Conservation (phyloP, 2,329 filamentous ascomycete genomes). For the Lecanicillium sp. region DNA sequence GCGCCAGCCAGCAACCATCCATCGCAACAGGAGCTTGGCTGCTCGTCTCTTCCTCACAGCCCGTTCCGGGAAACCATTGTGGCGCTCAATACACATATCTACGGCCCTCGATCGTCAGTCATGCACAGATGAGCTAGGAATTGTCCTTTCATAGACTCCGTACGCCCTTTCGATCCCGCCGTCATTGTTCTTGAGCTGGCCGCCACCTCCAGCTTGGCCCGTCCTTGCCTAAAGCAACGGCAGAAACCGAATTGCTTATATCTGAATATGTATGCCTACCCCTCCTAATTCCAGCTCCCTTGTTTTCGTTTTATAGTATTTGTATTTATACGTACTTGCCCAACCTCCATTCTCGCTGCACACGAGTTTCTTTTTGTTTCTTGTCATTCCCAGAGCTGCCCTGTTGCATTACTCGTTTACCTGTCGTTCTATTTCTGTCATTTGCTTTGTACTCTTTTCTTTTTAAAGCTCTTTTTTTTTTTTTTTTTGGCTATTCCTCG, state of each 20-base stretch:
- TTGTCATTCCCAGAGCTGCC: slow-evolving; percentile 29
- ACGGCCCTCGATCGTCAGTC: slow-evolving; percentile 1
- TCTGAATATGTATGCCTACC: slow-evolving; percentile 23
- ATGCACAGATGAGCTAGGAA: slow-evolving; percentile 11
- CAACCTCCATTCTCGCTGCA: background rate
- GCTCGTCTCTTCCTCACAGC: too few relatives aligned
- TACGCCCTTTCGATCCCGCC: slow-evolving; percentile 12
- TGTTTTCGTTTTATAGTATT: slow-evolving; percentile 1
- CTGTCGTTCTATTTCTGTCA: too few relatives aligned
- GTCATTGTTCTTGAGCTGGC: slow-evolving; percentile 24
- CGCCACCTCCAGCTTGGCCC: slow-evolving; percentile 27
- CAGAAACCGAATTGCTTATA: slow-evolving; percentile 7
- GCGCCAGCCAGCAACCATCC: too few relatives aligned
- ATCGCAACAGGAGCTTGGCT: too few relatives aligned
- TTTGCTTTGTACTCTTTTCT: too few relatives aligned
- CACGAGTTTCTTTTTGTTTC: background rate
- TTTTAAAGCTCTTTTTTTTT: too few relatives aligned
- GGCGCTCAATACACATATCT: too few relatives aligned
- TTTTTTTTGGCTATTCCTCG: too few relatives aligned
- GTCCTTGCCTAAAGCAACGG: background rate
- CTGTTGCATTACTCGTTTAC: slow-evolving; percentile 27
- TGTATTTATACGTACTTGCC: slow-evolving; percentile 1
- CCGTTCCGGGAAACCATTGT: too few relatives aligned
- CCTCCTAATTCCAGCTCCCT: slow-evolving; percentile 9
- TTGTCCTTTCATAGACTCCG: slow-evolving; percentile 8